These are phyloP conservation scores for Globisporangium nodosum DNA, from an alignment of 352 stramenopile species.

Conservation along the genomic window DNA sequence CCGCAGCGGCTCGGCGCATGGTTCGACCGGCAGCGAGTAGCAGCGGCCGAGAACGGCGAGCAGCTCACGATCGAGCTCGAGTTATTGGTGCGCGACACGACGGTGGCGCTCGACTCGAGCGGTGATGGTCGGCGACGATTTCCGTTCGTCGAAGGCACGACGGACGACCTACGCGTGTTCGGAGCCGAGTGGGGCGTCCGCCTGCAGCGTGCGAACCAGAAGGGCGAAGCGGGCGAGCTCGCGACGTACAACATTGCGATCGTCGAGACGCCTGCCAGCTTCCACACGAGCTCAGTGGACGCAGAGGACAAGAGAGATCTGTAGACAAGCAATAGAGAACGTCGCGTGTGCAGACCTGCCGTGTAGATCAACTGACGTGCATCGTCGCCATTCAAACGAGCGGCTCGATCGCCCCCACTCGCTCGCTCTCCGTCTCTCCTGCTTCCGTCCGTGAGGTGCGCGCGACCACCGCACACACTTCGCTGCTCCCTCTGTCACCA, in stretches of 20 bases:
- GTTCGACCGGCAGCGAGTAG: constrained; percentile 24
- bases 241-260: constrained; percentile 50
- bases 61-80: constrained; percentile 29
- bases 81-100: constrained; percentile 27
- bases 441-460: neutral
- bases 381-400: constrained; percentile 1
- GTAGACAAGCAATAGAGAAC: neutral
- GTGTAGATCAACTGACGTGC: constrained; percentile 4
- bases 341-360: too few species aligned
- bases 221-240: constrained; percentile 11
- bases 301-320: constrained; percentile 9
- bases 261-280: constrained; percentile 26
- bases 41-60: constrained; percentile 4
- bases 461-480: neutral
- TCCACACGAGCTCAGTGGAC: neutral
- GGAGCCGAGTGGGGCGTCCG: constrained; percentile 58
- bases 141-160: constrained; percentile 37
- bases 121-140: constrained; percentile 16
- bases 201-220: constrained; percentile 16
- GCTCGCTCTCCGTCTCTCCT: neutral
- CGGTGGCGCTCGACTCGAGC: constrained; percentile 9
- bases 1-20: constrained; percentile 53
- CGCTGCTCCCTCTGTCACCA: neutral
- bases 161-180: constrained; percentile 38
- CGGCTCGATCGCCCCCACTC: constrained; percentile 1